These are phyloP conservation scores for Gracilaria domingensis DNA, from an alignment of 23 red algal species.

Conservation along the genomic window DNA sequence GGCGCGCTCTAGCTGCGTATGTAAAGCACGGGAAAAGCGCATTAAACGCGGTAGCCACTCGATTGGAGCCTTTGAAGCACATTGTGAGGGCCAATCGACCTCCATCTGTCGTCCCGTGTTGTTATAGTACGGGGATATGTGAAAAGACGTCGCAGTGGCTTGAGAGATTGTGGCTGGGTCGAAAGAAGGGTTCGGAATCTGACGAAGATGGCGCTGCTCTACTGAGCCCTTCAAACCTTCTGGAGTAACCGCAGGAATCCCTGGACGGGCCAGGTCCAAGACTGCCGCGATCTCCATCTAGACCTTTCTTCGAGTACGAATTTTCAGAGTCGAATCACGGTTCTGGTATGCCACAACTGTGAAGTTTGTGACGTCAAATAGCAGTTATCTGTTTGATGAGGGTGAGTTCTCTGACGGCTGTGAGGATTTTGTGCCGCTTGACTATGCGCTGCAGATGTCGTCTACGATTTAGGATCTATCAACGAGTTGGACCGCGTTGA, in stretches of 20 bases:
- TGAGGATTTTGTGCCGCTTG: constrained; percentile 29
- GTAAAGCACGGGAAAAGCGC: too few relatives aligned
- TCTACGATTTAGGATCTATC: constrained; percentile 85
- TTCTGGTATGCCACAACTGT: neutral
- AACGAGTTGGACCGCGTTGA: constrained; percentile 78
- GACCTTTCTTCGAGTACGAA: neutral
- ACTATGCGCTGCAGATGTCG: constrained; percentile 70
- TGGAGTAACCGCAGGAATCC: neutral
- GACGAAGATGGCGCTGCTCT: neutral
- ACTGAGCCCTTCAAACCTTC: neutral
- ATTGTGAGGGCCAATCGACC: constrained; percentile 25
- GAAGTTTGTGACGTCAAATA: neutral
- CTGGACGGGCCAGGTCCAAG: neutral
- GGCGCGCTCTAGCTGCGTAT: too few relatives aligned
- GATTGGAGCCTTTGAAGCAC: constrained; percentile 84
- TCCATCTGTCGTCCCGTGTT: constrained; percentile 84
- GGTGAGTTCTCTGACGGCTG: neutral
- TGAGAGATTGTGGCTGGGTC: constrained; percentile 50
- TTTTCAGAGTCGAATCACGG: neutral
- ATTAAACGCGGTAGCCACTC: constrained; percentile 86
- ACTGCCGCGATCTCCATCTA: constrained; percentile 14
- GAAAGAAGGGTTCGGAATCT: constrained; percentile 7
- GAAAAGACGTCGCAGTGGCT: constrained; percentile 69
- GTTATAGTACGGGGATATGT: constrained; percentile 80
- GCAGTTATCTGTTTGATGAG: neutral